phyloP scores from a whole-genome alignment of 208 protist species.

The Porcisia hertigi region DNA sequence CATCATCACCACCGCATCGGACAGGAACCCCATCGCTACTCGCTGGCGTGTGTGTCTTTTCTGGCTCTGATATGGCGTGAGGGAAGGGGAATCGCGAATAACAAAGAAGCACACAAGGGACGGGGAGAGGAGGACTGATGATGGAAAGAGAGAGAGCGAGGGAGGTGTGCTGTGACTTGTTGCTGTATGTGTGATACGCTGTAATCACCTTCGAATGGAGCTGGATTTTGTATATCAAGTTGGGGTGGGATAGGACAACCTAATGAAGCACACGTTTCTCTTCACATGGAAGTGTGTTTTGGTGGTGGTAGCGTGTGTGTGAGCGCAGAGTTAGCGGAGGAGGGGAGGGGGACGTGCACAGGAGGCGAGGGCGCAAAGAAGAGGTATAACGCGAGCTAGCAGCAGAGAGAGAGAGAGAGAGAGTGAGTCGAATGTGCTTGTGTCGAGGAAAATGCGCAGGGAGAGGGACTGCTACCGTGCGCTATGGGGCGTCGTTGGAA shows the following conservation, averaged over 20 bases:
- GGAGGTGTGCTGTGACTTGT: too few relatives aligned
- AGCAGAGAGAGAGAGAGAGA: neutral
- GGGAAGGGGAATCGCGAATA: too few relatives aligned
- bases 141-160: too few relatives aligned
- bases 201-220: neutral
- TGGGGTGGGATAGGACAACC: neutral
- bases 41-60: constrained; percentile 15
- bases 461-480: neutral
- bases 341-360: neutral
- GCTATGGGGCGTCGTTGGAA: neutral
- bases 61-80: too few relatives aligned
- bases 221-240: neutral
- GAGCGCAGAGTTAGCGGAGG: neutral
- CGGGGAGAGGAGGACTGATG: too few relatives aligned
- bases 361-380: neutral
- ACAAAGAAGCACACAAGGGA: too few relatives aligned
- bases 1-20: constrained; percentile 47
- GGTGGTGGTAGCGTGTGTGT: neutral
- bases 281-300: neutral
- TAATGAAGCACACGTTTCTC: neutral
- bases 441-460: neutral
- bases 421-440: neutral
- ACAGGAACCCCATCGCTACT: constrained; percentile 32
- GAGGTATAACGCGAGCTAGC: too few relatives aligned
- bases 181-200: neutral